phyloP scores from a whole-genome alignment of 148 eudicot genomes.

The Linanthus parryae region DNA sequence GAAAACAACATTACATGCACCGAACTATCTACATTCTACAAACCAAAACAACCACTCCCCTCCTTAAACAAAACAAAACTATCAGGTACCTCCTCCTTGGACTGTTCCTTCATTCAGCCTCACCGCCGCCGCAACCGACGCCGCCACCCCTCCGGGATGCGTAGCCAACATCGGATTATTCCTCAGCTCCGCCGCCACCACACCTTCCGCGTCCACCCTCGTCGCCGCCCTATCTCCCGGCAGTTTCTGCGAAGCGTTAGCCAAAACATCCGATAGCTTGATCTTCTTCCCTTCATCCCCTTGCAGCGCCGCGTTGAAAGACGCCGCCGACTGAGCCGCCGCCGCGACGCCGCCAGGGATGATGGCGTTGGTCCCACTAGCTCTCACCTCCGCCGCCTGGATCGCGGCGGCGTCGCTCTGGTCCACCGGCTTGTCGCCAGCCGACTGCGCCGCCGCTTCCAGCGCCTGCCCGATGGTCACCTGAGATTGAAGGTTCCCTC shows the following conservation, averaged over 20 bases:
- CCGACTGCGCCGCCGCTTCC: conserved; percentile 17
- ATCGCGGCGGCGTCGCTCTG: conserved; percentile 35
- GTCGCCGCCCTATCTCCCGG: conserved; percentile 1
- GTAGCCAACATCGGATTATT: conserved; percentile 6
- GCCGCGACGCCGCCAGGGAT: conserved; percentile 33
- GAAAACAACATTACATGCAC: too few relatives aligned
- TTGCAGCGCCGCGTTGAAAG: conserved; percentile 10
- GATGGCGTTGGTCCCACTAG: conserved; percentile 15
- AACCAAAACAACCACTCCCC: too few relatives aligned
- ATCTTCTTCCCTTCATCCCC: conserved; percentile 22
- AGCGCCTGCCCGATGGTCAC: conserved; percentile 40
- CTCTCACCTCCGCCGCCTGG: conserved; percentile 27
- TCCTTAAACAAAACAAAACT: too few relatives aligned
- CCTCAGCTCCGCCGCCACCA: neutral
- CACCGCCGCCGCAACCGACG: conserved; percentile 3
- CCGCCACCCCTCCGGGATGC: neutral
- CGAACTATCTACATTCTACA: too few relatives aligned
- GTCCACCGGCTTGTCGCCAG: conserved; percentile 27
- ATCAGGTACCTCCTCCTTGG: too few relatives aligned
- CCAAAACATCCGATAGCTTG: conserved; percentile 24
- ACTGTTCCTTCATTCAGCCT: conserved; percentile 5
- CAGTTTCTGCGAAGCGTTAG: neutral
- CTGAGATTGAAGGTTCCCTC: conserved; percentile 1
- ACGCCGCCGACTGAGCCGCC: conserved; percentile 24
- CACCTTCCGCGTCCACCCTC: neutral